phyloP scores from a whole-genome alignment of 257 asterid species.

The Nicotiana sylvestris region DNA sequence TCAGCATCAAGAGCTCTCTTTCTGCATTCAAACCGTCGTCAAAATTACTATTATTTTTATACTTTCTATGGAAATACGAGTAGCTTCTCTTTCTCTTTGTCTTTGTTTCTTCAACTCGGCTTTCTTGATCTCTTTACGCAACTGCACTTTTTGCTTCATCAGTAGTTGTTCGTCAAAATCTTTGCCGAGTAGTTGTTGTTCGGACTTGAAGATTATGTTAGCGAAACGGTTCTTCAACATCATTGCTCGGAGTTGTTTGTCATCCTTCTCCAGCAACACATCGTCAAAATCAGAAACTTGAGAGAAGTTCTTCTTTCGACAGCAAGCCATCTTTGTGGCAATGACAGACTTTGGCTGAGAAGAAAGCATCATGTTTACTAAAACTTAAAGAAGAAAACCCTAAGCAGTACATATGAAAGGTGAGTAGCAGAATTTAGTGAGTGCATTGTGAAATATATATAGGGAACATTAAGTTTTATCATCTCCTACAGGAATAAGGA shows the following conservation, averaged over 20 bases:
- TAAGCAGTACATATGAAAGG: too few species aligned
- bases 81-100: not conserved
- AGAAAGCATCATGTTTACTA: not conserved
- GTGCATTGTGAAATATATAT: not conserved
- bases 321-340: not conserved
- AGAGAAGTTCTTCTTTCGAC: not conserved
- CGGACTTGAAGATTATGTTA: not conserved
- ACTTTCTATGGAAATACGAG: not conserved
- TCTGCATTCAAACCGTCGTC: not conserved
- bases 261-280: not conserved
- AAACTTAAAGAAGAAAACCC: not conserved
- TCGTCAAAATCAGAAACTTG: not conserved
- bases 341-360: not conserved
- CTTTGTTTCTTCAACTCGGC: not conserved
- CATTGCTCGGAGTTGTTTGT: not conserved
- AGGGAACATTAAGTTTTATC: not conserved
- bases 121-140: not conserved
- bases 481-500: not conserved
- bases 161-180: not conserved
- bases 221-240: not conserved
- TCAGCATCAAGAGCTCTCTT: not conserved
- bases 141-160: not conserved
- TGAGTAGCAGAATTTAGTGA: not conserved
- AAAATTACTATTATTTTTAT: not conserved
- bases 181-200: not conserved